A percentile compares a stretch with the other conserved stretches of the same genome.
phyloP scores from a whole-genome alignment of 495 filamentous ascomycete genomes.

The Rhizodiscina lignyota region DNA sequence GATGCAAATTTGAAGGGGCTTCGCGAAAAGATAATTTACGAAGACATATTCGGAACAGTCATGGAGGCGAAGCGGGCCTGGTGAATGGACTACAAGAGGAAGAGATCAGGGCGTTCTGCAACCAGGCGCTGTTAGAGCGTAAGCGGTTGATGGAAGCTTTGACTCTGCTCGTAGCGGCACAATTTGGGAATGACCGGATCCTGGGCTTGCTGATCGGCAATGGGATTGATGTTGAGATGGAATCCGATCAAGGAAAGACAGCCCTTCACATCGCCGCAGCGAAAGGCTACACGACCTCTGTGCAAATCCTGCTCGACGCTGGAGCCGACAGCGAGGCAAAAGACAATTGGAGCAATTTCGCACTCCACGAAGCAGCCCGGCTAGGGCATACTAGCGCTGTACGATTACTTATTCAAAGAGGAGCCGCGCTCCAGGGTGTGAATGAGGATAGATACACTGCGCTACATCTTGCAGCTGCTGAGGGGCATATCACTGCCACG shows the following conservation, averaged over 20 bases:
- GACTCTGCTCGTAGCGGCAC: slow-evolving; percentile 1
- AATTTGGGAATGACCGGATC: neutral
- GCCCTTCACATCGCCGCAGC: slow-evolving; percentile 2
- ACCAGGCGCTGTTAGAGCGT: slow-evolving; percentile 2
- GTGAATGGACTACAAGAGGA: slow-evolving; percentile 3
- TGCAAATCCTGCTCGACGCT: neutral
- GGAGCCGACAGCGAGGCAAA: slow-evolving; percentile 1
- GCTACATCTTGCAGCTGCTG: slow-evolving; percentile 1
- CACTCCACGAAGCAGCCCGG: slow-evolving; percentile 3
- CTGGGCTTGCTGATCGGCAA: slow-evolving; percentile 1
- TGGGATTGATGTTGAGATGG: slow-evolving; percentile 1
- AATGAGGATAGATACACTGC: slow-evolving; percentile 2
- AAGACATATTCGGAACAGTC: slow-evolving; percentile 5
- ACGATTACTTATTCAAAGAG: neutral
- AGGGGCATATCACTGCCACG: neutral
- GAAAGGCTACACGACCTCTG: neutral
- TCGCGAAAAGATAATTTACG: slow-evolving; percentile 7
- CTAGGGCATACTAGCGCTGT: slow-evolving; percentile 1
- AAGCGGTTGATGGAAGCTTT: slow-evolving; percentile 3
- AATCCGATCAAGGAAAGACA: slow-evolving; percentile 2
- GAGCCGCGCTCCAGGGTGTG: neutral
- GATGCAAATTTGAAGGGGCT: slow-evolving; percentile 6
- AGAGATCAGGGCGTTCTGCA: slow-evolving; percentile 1
- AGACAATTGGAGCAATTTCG: neutral
- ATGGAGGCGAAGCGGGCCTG: slow-evolving; percentile 1